Conservation (phyloP, 495 filamentous ascomycete species). For the Clavariopsis aquatica region DNA sequence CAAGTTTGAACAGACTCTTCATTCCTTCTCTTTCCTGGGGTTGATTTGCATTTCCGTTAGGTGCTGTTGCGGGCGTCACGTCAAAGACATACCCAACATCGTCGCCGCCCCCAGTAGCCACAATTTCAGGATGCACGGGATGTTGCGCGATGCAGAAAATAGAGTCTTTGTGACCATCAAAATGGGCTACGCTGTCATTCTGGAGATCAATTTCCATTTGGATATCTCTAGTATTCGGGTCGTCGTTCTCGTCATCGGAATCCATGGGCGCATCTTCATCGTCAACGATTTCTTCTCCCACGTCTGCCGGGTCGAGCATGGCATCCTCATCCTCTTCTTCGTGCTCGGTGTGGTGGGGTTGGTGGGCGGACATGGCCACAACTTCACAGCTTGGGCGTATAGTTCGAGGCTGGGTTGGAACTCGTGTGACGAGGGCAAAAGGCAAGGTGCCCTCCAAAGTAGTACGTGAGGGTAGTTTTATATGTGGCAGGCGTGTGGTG, state of each 20-base stretch:
- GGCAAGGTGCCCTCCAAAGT: no score
- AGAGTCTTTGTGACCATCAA: constrained; percentile 82
- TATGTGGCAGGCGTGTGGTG: constrained; percentile 1
- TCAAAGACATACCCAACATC: constrained; percentile 84
- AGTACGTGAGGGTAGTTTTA: constrained; percentile 1
- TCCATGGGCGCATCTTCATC: constrained; percentile 53
- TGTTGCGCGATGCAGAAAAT: constrained; percentile 94
- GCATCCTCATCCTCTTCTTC: constrained; percentile 43
- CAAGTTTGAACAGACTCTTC: constrained; percentile 64
- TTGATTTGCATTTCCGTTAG: constrained; percentile 50
- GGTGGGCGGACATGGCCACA: constrained; percentile 34
- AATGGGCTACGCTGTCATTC: constrained; percentile 90
- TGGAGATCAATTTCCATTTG: constrained; percentile 71
- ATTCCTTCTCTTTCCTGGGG: constrained; percentile 60
- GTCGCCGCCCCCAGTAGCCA: constrained; percentile 84
- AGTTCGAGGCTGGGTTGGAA: no score
- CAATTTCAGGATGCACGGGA: constrained; percentile 70
- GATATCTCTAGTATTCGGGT: constrained; percentile 27
- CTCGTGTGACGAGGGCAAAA: no score
- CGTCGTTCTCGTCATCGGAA: constrained; percentile 64
- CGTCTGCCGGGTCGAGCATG: constrained; percentile 47
- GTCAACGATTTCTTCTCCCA: constrained; percentile 45
- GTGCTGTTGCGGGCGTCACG: constrained; percentile 55
- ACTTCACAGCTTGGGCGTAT: not conserved
- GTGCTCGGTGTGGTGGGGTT: constrained; percentile 31